Evolutionary conservation across 2,329 filamentous ascomycete species (phyloP).

Genomic region (Xylaria sp.): DNA sequence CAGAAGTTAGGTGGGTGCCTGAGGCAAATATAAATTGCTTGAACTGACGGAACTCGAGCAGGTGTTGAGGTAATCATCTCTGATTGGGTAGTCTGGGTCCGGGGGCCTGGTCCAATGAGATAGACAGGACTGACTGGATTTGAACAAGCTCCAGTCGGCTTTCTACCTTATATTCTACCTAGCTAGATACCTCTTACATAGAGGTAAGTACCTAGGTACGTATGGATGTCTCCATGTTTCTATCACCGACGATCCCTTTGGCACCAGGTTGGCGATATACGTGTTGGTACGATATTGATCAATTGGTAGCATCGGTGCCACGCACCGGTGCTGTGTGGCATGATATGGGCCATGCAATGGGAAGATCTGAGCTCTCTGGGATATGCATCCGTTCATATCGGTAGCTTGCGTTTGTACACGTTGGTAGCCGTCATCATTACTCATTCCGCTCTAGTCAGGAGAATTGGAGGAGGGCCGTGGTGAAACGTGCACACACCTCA

Average conservation of each 20-base stretch:
- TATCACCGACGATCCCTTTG: too few species aligned
- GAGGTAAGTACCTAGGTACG: too few species aligned
- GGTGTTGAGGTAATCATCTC: too few species aligned
- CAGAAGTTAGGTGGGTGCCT: not conserved
- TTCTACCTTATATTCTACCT: too few species aligned
- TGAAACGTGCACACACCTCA: not conserved
- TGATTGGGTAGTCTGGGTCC: conserved; percentile 1
- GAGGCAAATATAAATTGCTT: not conserved
- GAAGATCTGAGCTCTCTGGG: not conserved
- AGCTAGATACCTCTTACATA: too few species aligned
- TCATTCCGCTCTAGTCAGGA: not conserved
- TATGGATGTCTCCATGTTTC: too few species aligned
- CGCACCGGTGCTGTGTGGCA: conserved; percentile 14
- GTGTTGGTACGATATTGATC: not conserved
- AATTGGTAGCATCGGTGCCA: conserved; percentile 19
- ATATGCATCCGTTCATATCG: conserved; percentile 6
- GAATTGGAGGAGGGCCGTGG: not conserved
- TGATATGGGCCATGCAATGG: conserved; percentile 5
- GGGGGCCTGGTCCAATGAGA: conserved; percentile 13
- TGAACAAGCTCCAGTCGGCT: not conserved
- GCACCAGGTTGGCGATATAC: too few species aligned
- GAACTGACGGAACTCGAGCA: too few species aligned
- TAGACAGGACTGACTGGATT: not conserved
- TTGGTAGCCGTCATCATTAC: conserved; percentile 17
- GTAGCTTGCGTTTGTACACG: conserved; percentile 27